Evolutionary conservation across 768 basidiomycete genomes (phyloP).

Genomic region (Tubosaeta sp.): DNA sequence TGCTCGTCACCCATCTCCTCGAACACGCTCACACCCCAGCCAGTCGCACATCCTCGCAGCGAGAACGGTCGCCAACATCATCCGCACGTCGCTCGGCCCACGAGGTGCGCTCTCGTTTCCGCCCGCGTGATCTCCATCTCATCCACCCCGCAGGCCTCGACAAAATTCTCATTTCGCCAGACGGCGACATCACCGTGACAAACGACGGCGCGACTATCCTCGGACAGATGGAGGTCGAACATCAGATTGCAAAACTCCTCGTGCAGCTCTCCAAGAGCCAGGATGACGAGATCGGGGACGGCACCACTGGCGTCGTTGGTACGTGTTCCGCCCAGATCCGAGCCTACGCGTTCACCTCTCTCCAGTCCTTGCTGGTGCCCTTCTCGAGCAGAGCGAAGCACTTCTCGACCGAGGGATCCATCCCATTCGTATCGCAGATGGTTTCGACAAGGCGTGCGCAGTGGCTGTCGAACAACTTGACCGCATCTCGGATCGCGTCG

Average conservation of each 20-base stretch:
- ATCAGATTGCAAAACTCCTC: conserved; percentile 96
- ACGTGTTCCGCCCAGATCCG: conserved; percentile 34
- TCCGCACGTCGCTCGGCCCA: conserved; percentile 92
- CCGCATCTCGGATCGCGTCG: conserved; percentile 83
- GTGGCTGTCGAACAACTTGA: conserved; percentile 91
- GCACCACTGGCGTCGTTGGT: conserved; percentile 99
- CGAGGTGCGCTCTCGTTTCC: conserved; percentile 54
- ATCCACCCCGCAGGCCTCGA: conserved; percentile 64
- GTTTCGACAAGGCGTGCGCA: conserved; percentile 90
- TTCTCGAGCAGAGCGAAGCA: conserved; percentile 90
- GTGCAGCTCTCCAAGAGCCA: conserved; percentile 97
- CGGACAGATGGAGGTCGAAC: conserved; percentile 98
- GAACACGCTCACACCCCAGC: conserved; percentile 4
- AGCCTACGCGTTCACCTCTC: conserved; percentile 1
- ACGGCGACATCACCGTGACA: conserved; percentile 98
- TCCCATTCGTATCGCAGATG: conserved; percentile 98
- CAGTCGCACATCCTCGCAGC: conserved; percentile 96
- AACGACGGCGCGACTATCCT: conserved; percentile 99
- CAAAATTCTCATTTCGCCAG: conserved; percentile 92
- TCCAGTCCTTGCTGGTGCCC: conserved; percentile 92
- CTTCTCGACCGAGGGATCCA: conserved; percentile 99
- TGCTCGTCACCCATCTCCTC: conserved; percentile 8
- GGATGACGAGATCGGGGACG: conserved; percentile 99
- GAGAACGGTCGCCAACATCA: conserved; percentile 87
- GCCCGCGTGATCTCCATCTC: conserved; percentile 10